Evolutionary conservation across 257 asterid species (phyloP), one percentile per base, ranked within the genome.

Genomic region (Gentiana dahurica): DNA sequence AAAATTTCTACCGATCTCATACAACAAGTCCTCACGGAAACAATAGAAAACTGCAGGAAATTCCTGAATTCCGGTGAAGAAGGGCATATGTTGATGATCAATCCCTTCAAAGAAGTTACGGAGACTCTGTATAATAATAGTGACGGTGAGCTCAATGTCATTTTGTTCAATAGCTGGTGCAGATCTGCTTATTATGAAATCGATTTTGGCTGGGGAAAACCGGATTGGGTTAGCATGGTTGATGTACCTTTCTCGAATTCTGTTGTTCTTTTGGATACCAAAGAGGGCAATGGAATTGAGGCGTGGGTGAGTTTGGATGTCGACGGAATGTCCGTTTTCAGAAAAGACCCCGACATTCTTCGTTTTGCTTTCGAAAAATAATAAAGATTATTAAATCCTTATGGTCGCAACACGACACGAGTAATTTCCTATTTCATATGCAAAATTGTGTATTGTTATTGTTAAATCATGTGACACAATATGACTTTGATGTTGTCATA

Each of bases 201-300:
- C 2, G 63, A 63, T 4, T 68, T 57, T 50, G 65, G 74, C 8
- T 69, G 69, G 74, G 74, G 65, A 39, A 37, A 34, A 39, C 69
- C 74, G 2, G 39, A 13, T 24, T 44, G 37, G 5, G 73, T 63
- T 49, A 36, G 65, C 36, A 6, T 62, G 2, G 49, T 45, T 4
- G 37, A 35, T 8, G 36, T 46, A 0, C 34, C 34, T 3, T 6
- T 46, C 1, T 44, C 52, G n/a, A 68, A 54, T 5, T 56, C 3
- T 10, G 15, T 58, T 32, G 4, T 36, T 35, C 32, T 63, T 24
- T 35, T 57, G 34, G 69, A 53, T 47, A 66, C 45, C 32, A 34
- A 33, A 39, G 37, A 38, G 10, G 61, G 39, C 5, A 55, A 57
- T 5, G 66, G 66, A 15, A 49, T 60, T 2, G 71, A 66, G 53